Percentiles rank a stretch among this genome's conserved stretches.
phyloP scores from a whole-genome alignment of 2,329 filamentous ascomycete genomes.

The Colletotrichum filicis region DNA sequence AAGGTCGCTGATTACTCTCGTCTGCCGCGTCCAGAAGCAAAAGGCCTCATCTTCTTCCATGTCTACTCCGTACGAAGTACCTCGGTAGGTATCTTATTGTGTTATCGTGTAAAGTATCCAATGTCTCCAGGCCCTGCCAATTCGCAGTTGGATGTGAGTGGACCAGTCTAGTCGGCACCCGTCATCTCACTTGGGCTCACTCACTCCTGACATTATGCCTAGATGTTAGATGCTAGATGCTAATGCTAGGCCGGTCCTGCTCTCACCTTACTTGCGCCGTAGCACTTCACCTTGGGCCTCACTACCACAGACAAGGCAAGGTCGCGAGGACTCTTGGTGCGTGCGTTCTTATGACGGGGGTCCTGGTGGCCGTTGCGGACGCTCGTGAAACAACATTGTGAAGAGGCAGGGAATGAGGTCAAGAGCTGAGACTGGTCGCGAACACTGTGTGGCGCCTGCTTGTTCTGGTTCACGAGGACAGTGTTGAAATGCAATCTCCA shows the following conservation, averaged over 20 bases:
- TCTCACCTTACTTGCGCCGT: constrained; percentile 1
- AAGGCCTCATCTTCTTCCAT: background rate
- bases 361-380: constrained; percentile 33
- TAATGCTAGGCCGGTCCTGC: background rate
- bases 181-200: background rate
- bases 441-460: constrained; percentile 7
- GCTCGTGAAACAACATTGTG: constrained; percentile 33
- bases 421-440: constrained; percentile 10
- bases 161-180: background rate
- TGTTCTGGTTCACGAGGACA: rapidly evolving
- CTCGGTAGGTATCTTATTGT: too few species aligned
- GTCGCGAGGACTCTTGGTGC: constrained; percentile 22
- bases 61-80: too few species aligned
- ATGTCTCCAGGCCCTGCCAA: constrained; percentile 1
- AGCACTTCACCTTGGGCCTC: constrained; percentile 10
- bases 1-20: background rate
- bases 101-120: background rate
- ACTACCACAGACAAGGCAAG: constrained; percentile 32
- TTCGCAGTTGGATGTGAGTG: background rate
- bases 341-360: constrained; percentile 19
- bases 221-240: background rate
- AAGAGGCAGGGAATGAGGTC: constrained; percentile 28
- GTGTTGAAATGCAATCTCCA: constrained; percentile 19
- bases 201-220: background rate
- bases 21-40: constrained; percentile 1